phyloP scores from a whole-genome alignment of 2,329 filamentous ascomycete species.

The Xylaria sp. region DNA sequence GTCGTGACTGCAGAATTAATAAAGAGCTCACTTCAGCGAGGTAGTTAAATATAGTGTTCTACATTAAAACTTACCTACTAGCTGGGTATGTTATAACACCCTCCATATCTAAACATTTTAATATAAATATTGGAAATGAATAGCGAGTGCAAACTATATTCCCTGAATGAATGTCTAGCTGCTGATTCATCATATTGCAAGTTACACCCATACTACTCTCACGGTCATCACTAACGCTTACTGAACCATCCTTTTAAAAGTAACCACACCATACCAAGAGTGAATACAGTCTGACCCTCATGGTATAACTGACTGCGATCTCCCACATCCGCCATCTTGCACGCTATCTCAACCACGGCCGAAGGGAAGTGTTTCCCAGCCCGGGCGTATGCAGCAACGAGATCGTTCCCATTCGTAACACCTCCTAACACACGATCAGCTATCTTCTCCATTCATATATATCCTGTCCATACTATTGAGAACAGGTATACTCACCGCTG shows the following conservation, averaged over 20 bases:
- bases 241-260: constrained; percentile 26
- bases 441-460: not conserved
- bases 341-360: constrained; percentile 26
- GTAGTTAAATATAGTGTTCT: too few species aligned
- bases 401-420: constrained; percentile 34
- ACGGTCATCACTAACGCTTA: not conserved
- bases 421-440: constrained; percentile 21
- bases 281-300: constrained; percentile 23
- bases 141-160: not conserved
- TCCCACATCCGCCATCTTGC: constrained; percentile 34
- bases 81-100: not conserved
- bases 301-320: constrained; percentile 26
- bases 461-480: not conserved
- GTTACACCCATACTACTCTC: not conserved
- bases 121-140: not conserved
- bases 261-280: constrained; percentile 19
- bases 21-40: not conserved
- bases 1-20: too few species aligned
- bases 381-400: constrained; percentile 30
- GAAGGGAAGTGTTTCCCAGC: constrained; percentile 29
- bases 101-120: not conserved
- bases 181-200: too few species aligned
- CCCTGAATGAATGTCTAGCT: not conserved
- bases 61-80: not conserved
- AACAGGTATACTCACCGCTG: constrained; percentile 16